Evolutionary conservation across 306 rosid species (phyloP), one percentile per base, ranked within the genome.

Genomic region (Trifolium subterraneum): DNA sequence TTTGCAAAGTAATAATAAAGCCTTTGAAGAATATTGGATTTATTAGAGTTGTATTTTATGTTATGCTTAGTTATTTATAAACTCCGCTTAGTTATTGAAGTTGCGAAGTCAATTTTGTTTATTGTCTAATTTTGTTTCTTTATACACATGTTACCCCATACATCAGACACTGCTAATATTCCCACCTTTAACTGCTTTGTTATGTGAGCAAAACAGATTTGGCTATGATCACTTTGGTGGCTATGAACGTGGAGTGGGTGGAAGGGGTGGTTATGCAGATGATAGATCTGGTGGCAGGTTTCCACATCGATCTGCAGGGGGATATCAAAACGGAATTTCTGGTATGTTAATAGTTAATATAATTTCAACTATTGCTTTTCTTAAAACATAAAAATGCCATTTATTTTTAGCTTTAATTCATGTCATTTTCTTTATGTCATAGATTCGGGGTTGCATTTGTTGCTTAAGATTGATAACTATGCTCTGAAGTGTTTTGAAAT

Each of bases 161-260:
- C 19, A 52, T 77, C 10, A 35, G 20, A 13, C 47, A 10, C 36
- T 27, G 60, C 29, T 73, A 70, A 67, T 56, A 8, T 47, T 48
- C 14, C 48, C 18, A 4, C 4, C 48, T 22, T 47, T 60, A 39
- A 31, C 60, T 61, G 42, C 82, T 45, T 66, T 36, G n/a, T 33
- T 33, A 41, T 64, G 27, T 62, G 77, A 42, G 33, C 36, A 31
- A 66, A 64, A 59, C 78, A 94, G 99, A 79, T 90, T 86, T 81
- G 99, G 96, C 33, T 80, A 90, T 85, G 93, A 94, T 79, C 77
- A 87, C 83, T 82, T 65, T 75, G 87, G 95, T 63, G 97, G 98
- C 68, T 85, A 90, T 42, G 99, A 92, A 10, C 91, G 99, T 27
- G 96, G 93, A 71, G 78, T 86, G 83, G 88, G 96, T 33, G 95